These are phyloP conservation scores for Calonectria crousiana DNA, from an alignment of 2,329 filamentous ascomycete species.

Conservation along the genomic window DNA sequence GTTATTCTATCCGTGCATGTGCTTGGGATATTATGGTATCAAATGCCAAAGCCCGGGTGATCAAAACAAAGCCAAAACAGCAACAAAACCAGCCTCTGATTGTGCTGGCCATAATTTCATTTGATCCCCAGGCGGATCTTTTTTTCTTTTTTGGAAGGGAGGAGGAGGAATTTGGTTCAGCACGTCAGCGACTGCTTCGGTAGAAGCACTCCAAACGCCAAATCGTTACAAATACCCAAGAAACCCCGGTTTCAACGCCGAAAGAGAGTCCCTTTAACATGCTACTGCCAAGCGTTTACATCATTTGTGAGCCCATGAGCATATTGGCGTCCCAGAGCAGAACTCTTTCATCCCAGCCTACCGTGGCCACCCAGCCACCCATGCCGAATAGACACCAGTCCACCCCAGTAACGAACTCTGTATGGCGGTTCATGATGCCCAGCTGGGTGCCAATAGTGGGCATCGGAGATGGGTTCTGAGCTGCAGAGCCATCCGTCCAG, in stretches of 20 bases:
- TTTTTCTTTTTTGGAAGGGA: not conserved
- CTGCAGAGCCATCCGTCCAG: conserved; percentile 81
- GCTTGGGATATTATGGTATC: not conserved
- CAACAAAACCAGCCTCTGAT: not conserved
- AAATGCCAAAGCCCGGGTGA: not conserved
- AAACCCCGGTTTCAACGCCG: conserved; percentile 35
- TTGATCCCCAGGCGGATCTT: not conserved
- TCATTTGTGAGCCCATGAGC: conserved; percentile 50
- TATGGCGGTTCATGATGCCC: conserved; percentile 91
- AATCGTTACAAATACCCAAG: conserved; percentile 11
- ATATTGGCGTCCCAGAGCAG: conserved; percentile 89
- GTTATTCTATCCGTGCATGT: too few relatives aligned
- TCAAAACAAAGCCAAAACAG: not conserved
- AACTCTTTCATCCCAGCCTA: conserved; percentile 93
- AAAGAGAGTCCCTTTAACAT: not conserved
- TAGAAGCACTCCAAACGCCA: conserved; percentile 6
- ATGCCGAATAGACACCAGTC: conserved; percentile 98
- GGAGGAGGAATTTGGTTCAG: not conserved
- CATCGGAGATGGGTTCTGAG: conserved; percentile 49
- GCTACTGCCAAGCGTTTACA: conserved; percentile 17
- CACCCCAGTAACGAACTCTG: conserved; percentile 94
- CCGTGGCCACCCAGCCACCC: conserved; percentile 95
- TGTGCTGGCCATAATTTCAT: not conserved
- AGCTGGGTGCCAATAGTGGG: conserved; percentile 75
- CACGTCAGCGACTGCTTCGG: not conserved